Conservation (phyloP, 2,329 filamentous ascomycete species). For the Paraphoma sp. region DNA sequence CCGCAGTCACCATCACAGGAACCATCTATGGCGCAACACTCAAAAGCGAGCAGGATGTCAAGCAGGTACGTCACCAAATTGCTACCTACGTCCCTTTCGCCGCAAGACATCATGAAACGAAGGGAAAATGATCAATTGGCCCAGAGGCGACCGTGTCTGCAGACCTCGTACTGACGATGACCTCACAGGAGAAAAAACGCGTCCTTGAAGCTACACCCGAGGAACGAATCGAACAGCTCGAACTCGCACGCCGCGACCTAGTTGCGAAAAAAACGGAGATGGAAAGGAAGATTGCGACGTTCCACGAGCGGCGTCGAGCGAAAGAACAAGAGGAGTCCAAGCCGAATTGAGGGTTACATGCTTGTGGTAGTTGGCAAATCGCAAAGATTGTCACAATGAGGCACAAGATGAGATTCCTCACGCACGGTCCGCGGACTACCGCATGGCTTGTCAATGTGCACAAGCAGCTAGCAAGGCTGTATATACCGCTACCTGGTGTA, state of each 20-base stretch:
- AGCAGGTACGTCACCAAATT: conserved; percentile 53
- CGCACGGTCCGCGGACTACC: too few species aligned
- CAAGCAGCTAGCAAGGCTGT: too few species aligned
- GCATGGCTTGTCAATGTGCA: too few species aligned
- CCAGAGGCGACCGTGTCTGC: not conserved
- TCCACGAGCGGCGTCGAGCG: conserved; percentile 22
- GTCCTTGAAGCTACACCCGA: conserved; percentile 58
- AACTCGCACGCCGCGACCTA: conserved; percentile 58
- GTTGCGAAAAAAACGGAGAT: conserved; percentile 59
- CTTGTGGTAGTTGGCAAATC: too few species aligned
- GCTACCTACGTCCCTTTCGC: not conserved
- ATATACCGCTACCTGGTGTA: too few species aligned
- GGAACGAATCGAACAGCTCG: conserved; percentile 63
- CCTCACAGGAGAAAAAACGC: conserved; percentile 52
- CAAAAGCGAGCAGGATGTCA: conserved; percentile 60
- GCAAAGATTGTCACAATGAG: too few species aligned
- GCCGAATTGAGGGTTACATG: conserved; percentile 14
- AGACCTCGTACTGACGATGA: conserved; percentile 2
- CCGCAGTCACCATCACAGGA: conserved; percentile 63
- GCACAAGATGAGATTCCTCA: too few species aligned
- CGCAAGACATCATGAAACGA: not conserved
- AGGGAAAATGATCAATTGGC: too few species aligned
- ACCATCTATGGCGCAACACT: conserved; percentile 66
- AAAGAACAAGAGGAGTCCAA: conserved; percentile 16
- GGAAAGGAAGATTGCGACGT: conserved; percentile 60